Conservation (phyloP, 2,329 filamentous ascomycete genomes). For the Aspergillus uvarum region DNA sequence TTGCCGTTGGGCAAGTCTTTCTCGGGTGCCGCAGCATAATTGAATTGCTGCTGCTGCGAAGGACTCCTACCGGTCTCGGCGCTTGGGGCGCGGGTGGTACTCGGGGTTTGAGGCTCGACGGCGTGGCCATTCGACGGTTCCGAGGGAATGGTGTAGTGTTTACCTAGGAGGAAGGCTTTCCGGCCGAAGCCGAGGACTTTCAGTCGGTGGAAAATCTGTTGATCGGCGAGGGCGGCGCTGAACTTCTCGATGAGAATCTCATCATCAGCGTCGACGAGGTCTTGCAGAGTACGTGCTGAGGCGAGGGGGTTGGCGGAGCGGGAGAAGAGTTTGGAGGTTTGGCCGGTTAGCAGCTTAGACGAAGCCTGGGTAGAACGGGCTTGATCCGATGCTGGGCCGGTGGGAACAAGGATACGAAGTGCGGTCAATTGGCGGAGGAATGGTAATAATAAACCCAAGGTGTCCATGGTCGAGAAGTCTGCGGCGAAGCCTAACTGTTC, state of each 20-base stretch:
- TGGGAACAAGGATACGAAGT: constrained; percentile 43
- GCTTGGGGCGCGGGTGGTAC: constrained; percentile 11
- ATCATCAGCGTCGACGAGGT: constrained; percentile 41
- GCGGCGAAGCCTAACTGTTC: constrained; percentile 59
- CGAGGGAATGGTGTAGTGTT: constrained; percentile 36
- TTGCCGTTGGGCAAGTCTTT: background rate
- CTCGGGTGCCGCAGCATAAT: background rate
- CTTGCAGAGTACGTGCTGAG: constrained; percentile 29
- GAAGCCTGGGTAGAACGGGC: background rate
- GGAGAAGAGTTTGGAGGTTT: background rate
- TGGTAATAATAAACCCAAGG: constrained; percentile 40
- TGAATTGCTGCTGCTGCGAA: background rate
- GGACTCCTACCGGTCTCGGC: constrained; percentile 11
- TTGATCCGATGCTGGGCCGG: constrained; percentile 14
- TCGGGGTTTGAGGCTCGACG: constrained; percentile 18
- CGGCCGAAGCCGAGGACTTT: constrained; percentile 41
- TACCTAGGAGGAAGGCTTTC: constrained; percentile 40
- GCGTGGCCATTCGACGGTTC: constrained; percentile 9
- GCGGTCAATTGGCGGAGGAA: constrained; percentile 43
- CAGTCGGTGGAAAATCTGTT: constrained; percentile 32
- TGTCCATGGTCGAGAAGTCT: constrained; percentile 41
- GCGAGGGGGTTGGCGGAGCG: constrained; percentile 5
- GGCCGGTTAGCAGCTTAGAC: background rate
- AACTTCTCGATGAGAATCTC: constrained; percentile 32
- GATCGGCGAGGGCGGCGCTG: constrained; percentile 32